Evolutionary conservation across 2,329 filamentous ascomycete species (phyloP), one percentile per base, ranked within the genome.

Genomic region (Colletotrichum neosansevieriae): DNA sequence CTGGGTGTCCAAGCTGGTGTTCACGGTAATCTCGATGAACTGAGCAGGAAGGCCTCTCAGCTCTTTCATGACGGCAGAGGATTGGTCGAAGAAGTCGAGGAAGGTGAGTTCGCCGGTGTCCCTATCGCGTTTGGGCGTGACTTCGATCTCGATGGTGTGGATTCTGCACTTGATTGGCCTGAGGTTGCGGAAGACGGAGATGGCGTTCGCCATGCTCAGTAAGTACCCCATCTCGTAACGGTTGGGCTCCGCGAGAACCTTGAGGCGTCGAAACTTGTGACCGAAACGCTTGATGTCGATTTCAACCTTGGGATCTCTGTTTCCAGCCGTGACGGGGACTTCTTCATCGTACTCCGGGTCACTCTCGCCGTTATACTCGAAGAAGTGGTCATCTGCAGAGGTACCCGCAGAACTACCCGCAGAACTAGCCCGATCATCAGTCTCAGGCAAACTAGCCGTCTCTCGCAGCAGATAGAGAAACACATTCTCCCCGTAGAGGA

Each of bases 401-500:
- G 12, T 32, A 13, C 34, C 10, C 7, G 61, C 54, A 42, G 13
- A 40, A 6, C 13, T 32, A 13, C 34, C 10, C 7, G 61, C 54
- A 42, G 13, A 40, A 6, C 13, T 32, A 13, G 34, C 6, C 7
- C 54, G 65, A 19, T 65, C 53, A 11, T 68, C 12, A 63, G 56
- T 5, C 64, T 36, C 45, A 38, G 44, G 38, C 61, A n/a, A 11
- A 4, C 2, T 72, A 74, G 7, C 63, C 63, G 67, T 86, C 83
- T 68, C 65, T 1, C 84, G 79, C 12, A 86, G 73, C 7, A 78
- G 74, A 68, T 87, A 86, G 2, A 77, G 70, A 67, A 87, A 87
- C 0, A 58, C 77, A 57, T 87, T 87, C 32, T 80, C 76, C 3
- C 82, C 81, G 64, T 84, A 88, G 1, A 88, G 76, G 4, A 86